Percentiles rank a stretch among this genome's conserved stretches.
phyloP scores from a whole-genome alignment of 306 rosid species.

The cucumber (Cucumis sativus) region Cucumber_9930_V3 NC_026655.2:19438501-19439000 shows the following conservation, averaged over 20 bases:
- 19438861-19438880: neutral
- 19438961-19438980: neutral
- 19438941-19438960: neutral
- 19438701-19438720: neutral
- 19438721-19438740: neutral
- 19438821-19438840: neutral
- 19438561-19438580: neutral
- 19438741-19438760: neutral
- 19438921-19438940: neutral
- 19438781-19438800: neutral
- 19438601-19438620: neutral
- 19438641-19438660: neutral
- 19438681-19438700: no score
- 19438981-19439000: neutral
- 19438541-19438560: neutral
- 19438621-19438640: neutral
- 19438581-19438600: neutral
- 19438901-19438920: neutral
- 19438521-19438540: no score
- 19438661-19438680: neutral
- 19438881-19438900: neutral
- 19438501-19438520: no score
- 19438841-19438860: neutral
- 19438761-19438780: neutral
- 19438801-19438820: neutral